Base-by-base conservation (phyloP, 2,329 filamentous ascomycete genomes). In the Eutypa lata region DNA sequence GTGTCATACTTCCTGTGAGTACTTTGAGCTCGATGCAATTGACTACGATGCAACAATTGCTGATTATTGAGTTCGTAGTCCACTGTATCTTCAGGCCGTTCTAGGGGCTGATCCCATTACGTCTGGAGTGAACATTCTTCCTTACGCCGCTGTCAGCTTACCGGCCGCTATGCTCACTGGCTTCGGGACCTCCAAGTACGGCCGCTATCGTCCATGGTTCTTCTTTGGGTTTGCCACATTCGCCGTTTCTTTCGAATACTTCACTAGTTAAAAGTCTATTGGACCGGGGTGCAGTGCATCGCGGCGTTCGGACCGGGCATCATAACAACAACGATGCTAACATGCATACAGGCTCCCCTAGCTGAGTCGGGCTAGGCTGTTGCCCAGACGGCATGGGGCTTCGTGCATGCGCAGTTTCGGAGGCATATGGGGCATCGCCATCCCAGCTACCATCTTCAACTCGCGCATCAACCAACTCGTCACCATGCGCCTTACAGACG, bases 21-120 rank as follows among this genome's bases (percentile, higher is more conserved):
- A 4, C 7, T 8, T 16, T 28, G 26, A 37, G 26, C 24, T 47
- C 19, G 22, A 7, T 24, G 21, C n/a, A 8, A 7, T 35, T 22
- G 33, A 24, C 10, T n/a, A n/a, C n/a, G n/a, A n/a, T n/a, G 11
- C 2, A 42, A 14, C 38, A 42, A 42, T 3, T 18, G 18, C 31
- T 35, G 8, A 35, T 35, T 14, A 35, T 46, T 31, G 19, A 35
- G 14, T 14, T 44, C 26, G 22, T 13, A 3, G 22, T 47, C 45
- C 43, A 44, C 48, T 35, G 35, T 18, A 8, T 35, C 2, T 48
- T 6, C 46, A 87, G 75, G 88, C 88, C 7, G 91, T 91, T 56
- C 75, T 91, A 2, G 88, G 88, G 3, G 40, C 40, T 3, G n/a
- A 21, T 68, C 72, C 0, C 52, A 73, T 19, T 74, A 74, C 57